Evolutionary conservation across 192 early-diverging fungal species (phyloP), one percentile per base, ranked within the genome.

Genomic region (Gorgonomyces haynaldii): DNA sequence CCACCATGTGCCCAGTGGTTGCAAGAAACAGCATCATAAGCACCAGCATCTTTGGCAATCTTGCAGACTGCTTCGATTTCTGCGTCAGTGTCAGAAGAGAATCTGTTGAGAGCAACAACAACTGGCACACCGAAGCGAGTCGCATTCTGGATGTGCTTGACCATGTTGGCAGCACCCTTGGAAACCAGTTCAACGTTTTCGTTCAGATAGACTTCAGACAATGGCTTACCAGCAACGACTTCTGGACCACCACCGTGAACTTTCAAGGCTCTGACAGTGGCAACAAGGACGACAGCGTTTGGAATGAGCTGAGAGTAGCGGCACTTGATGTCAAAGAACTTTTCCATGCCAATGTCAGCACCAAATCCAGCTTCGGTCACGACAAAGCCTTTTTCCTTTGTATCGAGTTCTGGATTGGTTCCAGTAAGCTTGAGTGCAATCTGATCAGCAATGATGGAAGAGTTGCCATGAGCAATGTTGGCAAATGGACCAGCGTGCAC

Each of bases 331-430:
- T 98, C 85, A 70, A 96, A 91, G 56, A 76, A 76, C 66, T 98
- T 98, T 54, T 98, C 95, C 85, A 96, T 93, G 28, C 95, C 95
- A 65, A 98, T 98, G 67, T 98, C 95, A 7, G 95, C 95, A 19
- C 95, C 95, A 57, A 98, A 98, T 12, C 95, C 95, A n/a, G 93
- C 91, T 66, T 98, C 95, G 25, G 95, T 98, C 27, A 96, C 79
- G 23, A 95, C 91, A 50, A 85, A 96, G 6, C 95, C 95, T 7
- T 54, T 57, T 9, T 53, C 39, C 0, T 67, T 64, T 17, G 66
- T 66, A 7, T 50, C 56, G 10, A 52, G 40, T 26, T 68, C 72
- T 15, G 62, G 68, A 3, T 70, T 57, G 12, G 80, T 77, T 30
- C 91, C 89, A 9, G 84, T 86, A 22, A 96, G 69, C 59, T 92